These are phyloP conservation scores for Fraxinus nigra DNA, from an alignment of 305 asterid genomes.

Conservation along the genomic window DNA sequence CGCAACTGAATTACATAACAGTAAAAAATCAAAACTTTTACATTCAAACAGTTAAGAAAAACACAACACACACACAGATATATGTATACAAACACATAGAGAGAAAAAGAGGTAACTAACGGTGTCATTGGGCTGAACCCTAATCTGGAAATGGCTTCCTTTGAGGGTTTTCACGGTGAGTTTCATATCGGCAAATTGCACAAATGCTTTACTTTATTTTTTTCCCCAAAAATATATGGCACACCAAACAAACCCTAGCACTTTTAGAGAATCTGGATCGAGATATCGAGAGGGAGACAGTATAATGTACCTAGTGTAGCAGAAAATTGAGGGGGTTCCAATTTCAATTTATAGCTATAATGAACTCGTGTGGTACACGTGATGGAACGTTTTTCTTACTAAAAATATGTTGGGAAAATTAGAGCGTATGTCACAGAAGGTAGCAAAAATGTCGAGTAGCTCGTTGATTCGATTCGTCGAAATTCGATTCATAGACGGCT, in stretches of 20 bases:
- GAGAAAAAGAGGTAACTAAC: slow-evolving; percentile 36
- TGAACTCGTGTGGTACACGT: not conserved
- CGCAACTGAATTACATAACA: not conserved
- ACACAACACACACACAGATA: not conserved
- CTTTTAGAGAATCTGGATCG: not conserved
- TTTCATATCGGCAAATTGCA: slow-evolving; percentile 56
- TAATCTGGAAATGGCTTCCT: slow-evolving; percentile 88
- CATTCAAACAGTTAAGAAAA: not conserved
- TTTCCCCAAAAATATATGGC: not conserved
- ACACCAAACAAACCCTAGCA: not conserved
- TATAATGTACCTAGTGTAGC: not conserved
- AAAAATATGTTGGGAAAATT: not conserved
- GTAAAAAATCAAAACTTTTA: not conserved
- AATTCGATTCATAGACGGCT: no score
- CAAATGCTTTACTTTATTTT: not conserved
- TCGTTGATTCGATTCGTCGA: no score
- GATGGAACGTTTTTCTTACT: not conserved
- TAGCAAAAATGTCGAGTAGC: no score
- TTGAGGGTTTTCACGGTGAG: slow-evolving; percentile 95
- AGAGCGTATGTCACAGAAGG: not conserved
- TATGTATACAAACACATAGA: not conserved
- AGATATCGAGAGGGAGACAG: not conserved
- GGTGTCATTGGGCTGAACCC: slow-evolving; percentile 75
- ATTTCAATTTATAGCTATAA: not conserved
- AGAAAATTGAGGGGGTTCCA: not conserved